Evolutionary conservation across 176 grass and related monocot species (phyloP).

Genomic region (Hyparrhenia diplandra): DNA sequence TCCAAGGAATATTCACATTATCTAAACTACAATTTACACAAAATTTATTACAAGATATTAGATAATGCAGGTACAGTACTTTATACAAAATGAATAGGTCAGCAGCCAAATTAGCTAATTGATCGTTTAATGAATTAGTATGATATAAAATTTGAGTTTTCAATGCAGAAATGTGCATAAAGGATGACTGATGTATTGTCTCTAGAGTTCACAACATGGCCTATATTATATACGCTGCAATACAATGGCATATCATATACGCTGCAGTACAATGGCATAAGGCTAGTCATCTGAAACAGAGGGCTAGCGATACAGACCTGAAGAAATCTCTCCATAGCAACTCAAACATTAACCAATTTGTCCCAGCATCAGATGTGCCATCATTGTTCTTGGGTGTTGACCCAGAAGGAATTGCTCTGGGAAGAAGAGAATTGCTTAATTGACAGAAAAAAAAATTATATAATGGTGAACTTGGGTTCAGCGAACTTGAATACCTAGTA

Average conservation of each 20-base stretch:
- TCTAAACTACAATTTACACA: background rate
- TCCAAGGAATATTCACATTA: background rate
- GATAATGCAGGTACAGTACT: background rate
- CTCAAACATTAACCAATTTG: constrained; percentile 97
- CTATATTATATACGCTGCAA: background rate
- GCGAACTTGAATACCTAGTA: constrained; percentile 44
- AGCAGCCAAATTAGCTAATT: background rate
- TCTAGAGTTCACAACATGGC: background rate
- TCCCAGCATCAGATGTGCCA: constrained; percentile 55
- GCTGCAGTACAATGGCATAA: too few relatives aligned
- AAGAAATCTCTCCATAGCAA: constrained; percentile 99
- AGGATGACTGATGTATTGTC: background rate
- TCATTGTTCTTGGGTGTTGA: constrained; percentile 41
- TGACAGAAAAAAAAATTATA: background rate
- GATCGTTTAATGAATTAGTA: background rate
- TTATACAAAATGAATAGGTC: background rate
- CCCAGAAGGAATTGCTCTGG: constrained; percentile 43
- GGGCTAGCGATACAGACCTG: constrained; percentile 45
- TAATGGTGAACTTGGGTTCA: background rate
- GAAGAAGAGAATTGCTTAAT: background rate
- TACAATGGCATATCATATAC: too few relatives aligned
- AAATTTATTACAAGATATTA: background rate
- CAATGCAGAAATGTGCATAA: background rate
- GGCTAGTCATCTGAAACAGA: background rate
- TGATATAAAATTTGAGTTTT: background rate